phyloP scores from a whole-genome alignment of 805 yeast species.

The Nakazawaea siamensis region DNA sequence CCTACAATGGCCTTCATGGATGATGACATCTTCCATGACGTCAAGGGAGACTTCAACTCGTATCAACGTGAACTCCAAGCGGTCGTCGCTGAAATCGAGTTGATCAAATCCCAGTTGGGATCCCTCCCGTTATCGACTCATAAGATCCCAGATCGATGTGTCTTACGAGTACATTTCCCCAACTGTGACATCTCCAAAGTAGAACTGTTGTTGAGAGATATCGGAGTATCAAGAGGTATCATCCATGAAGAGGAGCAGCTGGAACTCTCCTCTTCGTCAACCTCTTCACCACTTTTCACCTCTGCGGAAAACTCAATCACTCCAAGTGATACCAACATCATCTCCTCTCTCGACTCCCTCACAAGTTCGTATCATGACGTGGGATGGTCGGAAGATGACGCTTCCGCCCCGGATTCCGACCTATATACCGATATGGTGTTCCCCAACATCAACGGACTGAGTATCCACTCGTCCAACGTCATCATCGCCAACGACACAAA shows the following conservation, averaged over 20 bases:
- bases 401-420: too few relatives aligned
- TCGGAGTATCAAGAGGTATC: slow-evolving; percentile 50
- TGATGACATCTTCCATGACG: slow-evolving; percentile 30
- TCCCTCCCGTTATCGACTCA: slow-evolving; percentile 49
- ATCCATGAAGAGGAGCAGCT: slow-evolving; percentile 25
- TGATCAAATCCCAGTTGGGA: slow-evolving; percentile 48
- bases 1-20: slow-evolving; percentile 36
- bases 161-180: slow-evolving; percentile 58
- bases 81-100: slow-evolving; percentile 32
- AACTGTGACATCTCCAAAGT: slow-evolving; percentile 55
- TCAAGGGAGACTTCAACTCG: slow-evolving; percentile 27
- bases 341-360: too few relatives aligned
- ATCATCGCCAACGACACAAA: too few relatives aligned
- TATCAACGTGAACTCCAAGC: slow-evolving; percentile 33
- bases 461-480: too few relatives aligned
- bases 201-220: slow-evolving; percentile 47
- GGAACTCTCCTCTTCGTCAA: too few relatives aligned
- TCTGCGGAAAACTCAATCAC: too few relatives aligned
- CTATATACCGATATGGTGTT: too few relatives aligned
- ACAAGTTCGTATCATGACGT: too few relatives aligned
- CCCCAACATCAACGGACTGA: too few relatives aligned
- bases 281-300: too few relatives aligned
- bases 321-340: too few relatives aligned
- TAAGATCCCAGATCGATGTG: slow-evolving; percentile 24
- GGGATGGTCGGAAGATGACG: too few relatives aligned